Evolutionary conservation across 768 basidiomycete genomes (phyloP), one percentile per base, ranked within the genome.

Genomic region (Mycena pura): DNA sequence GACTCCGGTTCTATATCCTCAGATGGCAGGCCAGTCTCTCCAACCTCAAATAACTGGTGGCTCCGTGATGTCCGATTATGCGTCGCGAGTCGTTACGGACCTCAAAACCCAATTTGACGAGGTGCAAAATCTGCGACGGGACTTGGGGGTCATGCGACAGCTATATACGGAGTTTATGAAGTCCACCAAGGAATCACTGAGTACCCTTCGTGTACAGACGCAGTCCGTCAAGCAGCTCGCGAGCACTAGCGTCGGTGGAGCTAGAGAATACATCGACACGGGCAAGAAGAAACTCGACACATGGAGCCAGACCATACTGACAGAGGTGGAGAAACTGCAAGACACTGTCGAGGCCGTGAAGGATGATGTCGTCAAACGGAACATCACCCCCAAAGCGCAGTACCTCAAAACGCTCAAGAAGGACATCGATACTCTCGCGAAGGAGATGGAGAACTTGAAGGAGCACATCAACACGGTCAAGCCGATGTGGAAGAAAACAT

Each of bases 401-500:
- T 76, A 90, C 49, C 81, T 96, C 76, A 87, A 86, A 71, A 78
- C 77, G 34, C 85, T 96, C 73, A 84, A 86, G 71, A 86, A 85
- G 63, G 91, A 94, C 65, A 83, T 97, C 57, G 80, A 83, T 27
- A 75, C 83, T 21, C 84, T 89, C 25, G 82, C 86, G 17, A 74
- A 77, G 10, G 90, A 95, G 76, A 81, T 98, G 41, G 83, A 87
- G 62, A 89, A 86, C 68, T 78, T 99, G 58, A 86, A 86, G 69
- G 87, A 89, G 67, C 93, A 96, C 73, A 91, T 98, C 66, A 85
- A 88, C 67, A 91, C 92, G 11, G 85, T 96, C 69, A 94, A 91
- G 70, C 95, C 96, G 40, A 93, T 93, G 85, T 99, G 96, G 96
- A 93, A 96, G 82, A 95, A 96, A 83, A 98, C 95, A 19, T 99